phyloP scores from a whole-genome alignment of 164 flowering plant genomes.

The Piper longum region DNA sequence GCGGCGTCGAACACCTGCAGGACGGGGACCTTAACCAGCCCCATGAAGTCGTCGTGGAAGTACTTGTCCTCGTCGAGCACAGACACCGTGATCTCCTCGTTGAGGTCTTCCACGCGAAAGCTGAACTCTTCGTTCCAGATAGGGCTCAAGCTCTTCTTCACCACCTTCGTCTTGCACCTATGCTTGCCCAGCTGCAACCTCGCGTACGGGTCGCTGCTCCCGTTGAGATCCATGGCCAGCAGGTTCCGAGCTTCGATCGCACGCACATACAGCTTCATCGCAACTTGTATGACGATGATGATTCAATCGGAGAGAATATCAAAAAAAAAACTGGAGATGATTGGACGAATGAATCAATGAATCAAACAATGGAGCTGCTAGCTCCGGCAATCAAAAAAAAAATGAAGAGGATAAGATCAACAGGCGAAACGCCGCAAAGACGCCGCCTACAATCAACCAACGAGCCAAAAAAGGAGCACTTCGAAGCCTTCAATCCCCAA shows the following conservation, averaged over 20 bases:
- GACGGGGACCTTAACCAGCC: conserved; percentile 51
- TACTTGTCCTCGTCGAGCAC: conserved; percentile 86
- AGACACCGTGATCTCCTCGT: conserved; percentile 49
- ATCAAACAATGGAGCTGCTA: too few relatives aligned
- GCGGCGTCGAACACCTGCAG: conserved; percentile 53
- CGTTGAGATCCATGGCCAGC: conserved; percentile 74
- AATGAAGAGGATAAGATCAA: too few relatives aligned
- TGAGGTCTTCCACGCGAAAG: conserved; percentile 73
- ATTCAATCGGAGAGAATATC: too few relatives aligned
- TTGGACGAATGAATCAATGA: too few relatives aligned
- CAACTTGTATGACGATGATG: too few relatives aligned
- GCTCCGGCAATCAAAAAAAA: too few relatives aligned
- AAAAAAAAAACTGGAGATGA: too few relatives aligned
- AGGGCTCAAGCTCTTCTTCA: conserved; percentile 76
- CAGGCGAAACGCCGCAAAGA: too few relatives aligned
- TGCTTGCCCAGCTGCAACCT: conserved; percentile 59
- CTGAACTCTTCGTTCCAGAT: conserved; percentile 71
- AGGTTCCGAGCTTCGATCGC: conserved; percentile 63
- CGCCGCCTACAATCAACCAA: too few relatives aligned
- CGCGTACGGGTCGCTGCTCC: conserved; percentile 81
- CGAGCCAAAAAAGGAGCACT: too few relatives aligned
- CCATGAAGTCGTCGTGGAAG: conserved; percentile 77
- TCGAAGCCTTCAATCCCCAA: too few relatives aligned
- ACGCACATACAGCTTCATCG: conserved; percentile 63
- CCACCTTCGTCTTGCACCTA: conserved; percentile 54